Evolutionary conservation across 2,329 filamentous ascomycete genomes (phyloP).

Genomic region (Fusarium lateritium): DNA sequence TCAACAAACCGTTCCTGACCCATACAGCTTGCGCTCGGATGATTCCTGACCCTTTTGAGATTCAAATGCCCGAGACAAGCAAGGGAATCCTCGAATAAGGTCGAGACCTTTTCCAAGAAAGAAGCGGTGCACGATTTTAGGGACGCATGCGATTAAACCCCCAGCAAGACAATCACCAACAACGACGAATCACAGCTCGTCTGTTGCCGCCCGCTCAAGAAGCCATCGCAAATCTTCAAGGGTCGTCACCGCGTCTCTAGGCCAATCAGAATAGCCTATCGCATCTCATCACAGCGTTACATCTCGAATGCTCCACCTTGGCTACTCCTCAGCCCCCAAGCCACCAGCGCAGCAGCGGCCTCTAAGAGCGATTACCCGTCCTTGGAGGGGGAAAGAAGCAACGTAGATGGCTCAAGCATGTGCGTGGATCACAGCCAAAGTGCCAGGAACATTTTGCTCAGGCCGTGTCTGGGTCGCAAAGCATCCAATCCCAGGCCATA

Average conservation of each 20-base stretch:
- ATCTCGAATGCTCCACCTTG: slow-evolving; percentile 37
- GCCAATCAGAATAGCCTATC: slow-evolving; percentile 42
- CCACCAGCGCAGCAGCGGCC: slow-evolving; percentile 20
- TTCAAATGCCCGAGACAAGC: slow-evolving; percentile 25
- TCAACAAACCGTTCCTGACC: slow-evolving; percentile 15
- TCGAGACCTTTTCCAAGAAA: slow-evolving; percentile 9
- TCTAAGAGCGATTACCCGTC: slow-evolving; percentile 33
- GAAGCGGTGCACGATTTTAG: slow-evolving; percentile 35
- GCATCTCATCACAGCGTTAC: slow-evolving; percentile 39
- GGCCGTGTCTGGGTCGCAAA: slow-evolving; percentile 26
- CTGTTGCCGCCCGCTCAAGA: slow-evolving; percentile 47
- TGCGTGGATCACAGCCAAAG: slow-evolving; percentile 24
- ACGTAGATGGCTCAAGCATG: slow-evolving; percentile 9
- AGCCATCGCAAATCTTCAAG: slow-evolving; percentile 29
- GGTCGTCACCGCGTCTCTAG: slow-evolving; percentile 37
- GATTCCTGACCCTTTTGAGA: slow-evolving; percentile 26
- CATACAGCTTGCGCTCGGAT: slow-evolving; percentile 18
- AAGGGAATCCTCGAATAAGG: slow-evolving; percentile 30
- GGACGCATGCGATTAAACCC: slow-evolving; percentile 32
- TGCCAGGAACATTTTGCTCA: slow-evolving; percentile 44
- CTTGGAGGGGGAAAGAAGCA: slow-evolving; percentile 12
- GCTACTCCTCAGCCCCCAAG: slow-evolving; percentile 34
- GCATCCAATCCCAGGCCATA: slow-evolving; percentile 44
- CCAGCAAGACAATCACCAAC: slow-evolving; percentile 10
- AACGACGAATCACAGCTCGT: slow-evolving; percentile 39